Conservation (phyloP, 1,284 basidiomycete species). For the Ustilago cynodontis region DNA sequence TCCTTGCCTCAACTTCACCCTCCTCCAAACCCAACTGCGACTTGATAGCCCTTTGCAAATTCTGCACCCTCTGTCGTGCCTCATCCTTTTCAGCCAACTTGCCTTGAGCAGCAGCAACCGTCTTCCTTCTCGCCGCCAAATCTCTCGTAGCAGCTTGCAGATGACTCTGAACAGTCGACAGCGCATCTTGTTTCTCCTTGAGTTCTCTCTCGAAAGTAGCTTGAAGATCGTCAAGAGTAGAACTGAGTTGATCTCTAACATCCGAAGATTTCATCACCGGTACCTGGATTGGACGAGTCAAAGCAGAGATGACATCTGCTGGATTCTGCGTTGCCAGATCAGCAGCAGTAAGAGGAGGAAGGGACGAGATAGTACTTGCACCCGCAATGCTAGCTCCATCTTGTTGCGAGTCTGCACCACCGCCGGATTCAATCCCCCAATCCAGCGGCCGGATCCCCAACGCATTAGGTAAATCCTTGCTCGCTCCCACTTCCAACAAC, state of each 20-base stretch:
- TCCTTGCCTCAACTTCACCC: conserved; percentile 1
- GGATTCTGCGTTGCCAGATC: conserved; percentile 58
- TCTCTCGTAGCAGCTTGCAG: conserved; percentile 89
- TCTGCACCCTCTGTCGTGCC: conserved; percentile 49
- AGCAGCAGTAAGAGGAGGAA: conserved; percentile 43
- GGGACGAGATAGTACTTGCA: conserved; percentile 33
- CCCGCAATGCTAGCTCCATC: conserved; percentile 30
- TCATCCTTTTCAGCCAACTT: conserved; percentile 63
- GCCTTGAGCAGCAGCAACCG: conserved; percentile 56
- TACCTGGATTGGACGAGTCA: conserved; percentile 72
- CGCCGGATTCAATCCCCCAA: conserved; percentile 74
- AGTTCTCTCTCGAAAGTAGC: conserved; percentile 87
- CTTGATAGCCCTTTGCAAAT: conserved; percentile 51
- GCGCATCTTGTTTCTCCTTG: conserved; percentile 84
- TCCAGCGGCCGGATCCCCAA: conserved; percentile 91
- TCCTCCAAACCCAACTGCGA: conserved; percentile 74
- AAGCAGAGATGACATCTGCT: conserved; percentile 76
- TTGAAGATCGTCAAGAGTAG: conserved; percentile 78
- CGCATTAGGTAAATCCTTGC: conserved; percentile 90
- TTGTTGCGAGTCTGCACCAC: conserved; percentile 30
- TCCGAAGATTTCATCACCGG: conserved; percentile 87
- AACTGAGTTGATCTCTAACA: conserved; percentile 77
- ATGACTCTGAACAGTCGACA: conserved; percentile 86
- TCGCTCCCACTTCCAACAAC: conserved; percentile 91
- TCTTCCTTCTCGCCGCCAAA: conserved; percentile 85